These are phyloP conservation scores for Dioszegia aurantiaca DNA, from an alignment of 768 basidiomycete genomes.

Conservation along the genomic window DNA sequence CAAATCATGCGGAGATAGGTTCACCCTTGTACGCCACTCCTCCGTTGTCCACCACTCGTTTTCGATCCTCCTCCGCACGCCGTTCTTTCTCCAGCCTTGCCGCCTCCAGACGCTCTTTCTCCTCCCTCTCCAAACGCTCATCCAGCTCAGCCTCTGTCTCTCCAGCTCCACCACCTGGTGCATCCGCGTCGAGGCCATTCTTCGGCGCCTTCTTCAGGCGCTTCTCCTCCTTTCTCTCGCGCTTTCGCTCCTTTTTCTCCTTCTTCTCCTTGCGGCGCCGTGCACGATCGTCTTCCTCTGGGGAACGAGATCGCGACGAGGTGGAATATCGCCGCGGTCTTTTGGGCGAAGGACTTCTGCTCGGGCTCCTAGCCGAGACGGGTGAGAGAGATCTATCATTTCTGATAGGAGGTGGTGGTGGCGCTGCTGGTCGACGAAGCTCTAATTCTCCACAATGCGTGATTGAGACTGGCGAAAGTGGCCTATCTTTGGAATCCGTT, in stretches of 20 bases:
- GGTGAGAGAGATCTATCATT: too few species aligned
- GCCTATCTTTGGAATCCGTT: slow-evolving; percentile 73
- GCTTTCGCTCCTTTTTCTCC: slow-evolving; percentile 36
- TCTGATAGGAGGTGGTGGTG: slow-evolving; percentile 8
- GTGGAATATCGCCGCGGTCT: slow-evolving; percentile 7
- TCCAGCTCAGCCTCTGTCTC: slow-evolving; percentile 50
- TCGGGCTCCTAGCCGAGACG: slow-evolving; percentile 17
- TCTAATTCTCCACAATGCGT: slow-evolving; percentile 81
- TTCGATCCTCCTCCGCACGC: slow-evolving; percentile 29
- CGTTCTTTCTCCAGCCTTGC: slow-evolving; percentile 28
- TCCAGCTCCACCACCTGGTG: slow-evolving; percentile 21
- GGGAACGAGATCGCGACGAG: not conserved
- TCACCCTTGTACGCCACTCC: slow-evolving; percentile 50
- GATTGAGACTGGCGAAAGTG: slow-evolving; percentile 65
- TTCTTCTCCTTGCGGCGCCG: slow-evolving; percentile 22
- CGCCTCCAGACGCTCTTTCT: slow-evolving; percentile 44
- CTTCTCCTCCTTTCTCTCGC: slow-evolving; percentile 6
- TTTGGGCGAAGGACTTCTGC: slow-evolving; percentile 13
- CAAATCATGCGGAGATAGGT: not conserved
- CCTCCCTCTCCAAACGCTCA: slow-evolving; percentile 50
- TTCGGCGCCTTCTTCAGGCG: slow-evolving; percentile 54
- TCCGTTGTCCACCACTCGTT: slow-evolving; percentile 27
- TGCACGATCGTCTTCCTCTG: slow-evolving; percentile 25
- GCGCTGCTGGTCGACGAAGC: slow-evolving; percentile 56
- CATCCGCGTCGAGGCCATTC: slow-evolving; percentile 8